Percentiles rank a stretch among this genome's conserved stretches.
Conservation (phyloP, 768 basidiomycete species). For the Chalciporus pseudorubinellus region DNA sequence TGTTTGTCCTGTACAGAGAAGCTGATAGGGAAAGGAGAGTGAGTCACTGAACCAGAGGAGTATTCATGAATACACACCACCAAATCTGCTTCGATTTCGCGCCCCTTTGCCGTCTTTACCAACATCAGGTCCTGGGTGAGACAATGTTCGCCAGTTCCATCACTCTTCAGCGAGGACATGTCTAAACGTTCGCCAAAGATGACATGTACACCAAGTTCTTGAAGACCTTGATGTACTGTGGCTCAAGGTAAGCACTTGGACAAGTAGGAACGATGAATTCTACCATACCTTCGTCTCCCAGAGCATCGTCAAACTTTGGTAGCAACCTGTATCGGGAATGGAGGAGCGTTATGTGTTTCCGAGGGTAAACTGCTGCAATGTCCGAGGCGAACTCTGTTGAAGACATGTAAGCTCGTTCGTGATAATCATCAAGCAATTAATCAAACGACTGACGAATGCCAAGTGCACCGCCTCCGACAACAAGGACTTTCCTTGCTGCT, state of each 20-base stretch:
- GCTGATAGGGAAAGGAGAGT: conserved; percentile 32
- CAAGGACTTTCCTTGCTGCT: conserved; percentile 49
- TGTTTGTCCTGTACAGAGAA: conserved; percentile 59
- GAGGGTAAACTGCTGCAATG: conserved; percentile 52
- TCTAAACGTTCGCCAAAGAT: conserved; percentile 57
- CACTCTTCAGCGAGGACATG: conserved; percentile 32
- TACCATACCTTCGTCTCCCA: conserved; percentile 51
- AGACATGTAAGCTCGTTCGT: not conserved
- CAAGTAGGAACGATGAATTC: not conserved
- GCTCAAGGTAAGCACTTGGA: not conserved
- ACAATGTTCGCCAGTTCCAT: not conserved
- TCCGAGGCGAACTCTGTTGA: conserved; percentile 60
- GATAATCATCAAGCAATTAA: no score
- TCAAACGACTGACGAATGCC: conserved; percentile 57
- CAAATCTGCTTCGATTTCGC: conserved; percentile 51
- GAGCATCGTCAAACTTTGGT: conserved; percentile 48
- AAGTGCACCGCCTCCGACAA: conserved; percentile 72
- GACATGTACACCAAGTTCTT: conserved; percentile 44
- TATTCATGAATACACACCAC: conserved; percentile 36
- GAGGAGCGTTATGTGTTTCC: conserved; percentile 53
- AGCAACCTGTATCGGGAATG: conserved; percentile 58
- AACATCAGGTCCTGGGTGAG: conserved; percentile 16
- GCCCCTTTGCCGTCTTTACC: conserved; percentile 48
- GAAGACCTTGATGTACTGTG: conserved; percentile 31
- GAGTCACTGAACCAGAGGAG: not conserved